Base-by-base conservation (phyloP, 176 grass and related monocot species). In the Lolium perenne region DNA sequence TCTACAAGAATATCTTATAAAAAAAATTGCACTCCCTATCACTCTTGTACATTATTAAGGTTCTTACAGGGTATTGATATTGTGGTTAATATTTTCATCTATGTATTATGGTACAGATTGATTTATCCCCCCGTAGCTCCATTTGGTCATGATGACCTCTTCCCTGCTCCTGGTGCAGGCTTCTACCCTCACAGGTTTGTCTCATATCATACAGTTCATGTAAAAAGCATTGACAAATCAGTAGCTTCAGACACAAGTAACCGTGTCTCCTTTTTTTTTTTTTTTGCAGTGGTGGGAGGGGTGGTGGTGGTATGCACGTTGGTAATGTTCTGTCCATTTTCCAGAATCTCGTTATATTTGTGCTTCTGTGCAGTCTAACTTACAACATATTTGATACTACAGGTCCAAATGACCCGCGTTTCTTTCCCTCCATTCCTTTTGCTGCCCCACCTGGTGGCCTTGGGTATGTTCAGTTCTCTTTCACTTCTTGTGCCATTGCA, bases 381-480 rank as follows among this genome's bases (percentile, higher is more conserved):
- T 68, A 60, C 20, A 74, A 43, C 25, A 67, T 57, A 5, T 77
- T 84, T 81, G 17, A 61, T 82, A 23, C 8, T 79, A 78, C 86
- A 95, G 91, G 93, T 45, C 96, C 93, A 61, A 92, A 91, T 40
- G 88, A 98, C 89, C 93, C 96, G 59, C 85, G 87, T 50, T 98
- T 95, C 41, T 98, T 98, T 74, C 83, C 87, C 86, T 84, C 96
- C 47, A 91, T 88, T 23, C 93, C 86, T n/a, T 65, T 47, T 21
- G 78, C 88, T 82, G 68, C 43, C 18, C 59, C 84, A 68, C 62
- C 77, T 76, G 89, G 89, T 35, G 88, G 88, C 32, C 88, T 80
- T 76, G 83, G 85, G 91, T 90, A 86, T 72, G 85, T 86, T 40
- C 62, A 90, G 38, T 85, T 79, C 41, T 10, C 76, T 14, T 53